Conservation (phyloP, 495 filamentous ascomycete genomes). For the Annulohypoxylon bovei region DNA sequence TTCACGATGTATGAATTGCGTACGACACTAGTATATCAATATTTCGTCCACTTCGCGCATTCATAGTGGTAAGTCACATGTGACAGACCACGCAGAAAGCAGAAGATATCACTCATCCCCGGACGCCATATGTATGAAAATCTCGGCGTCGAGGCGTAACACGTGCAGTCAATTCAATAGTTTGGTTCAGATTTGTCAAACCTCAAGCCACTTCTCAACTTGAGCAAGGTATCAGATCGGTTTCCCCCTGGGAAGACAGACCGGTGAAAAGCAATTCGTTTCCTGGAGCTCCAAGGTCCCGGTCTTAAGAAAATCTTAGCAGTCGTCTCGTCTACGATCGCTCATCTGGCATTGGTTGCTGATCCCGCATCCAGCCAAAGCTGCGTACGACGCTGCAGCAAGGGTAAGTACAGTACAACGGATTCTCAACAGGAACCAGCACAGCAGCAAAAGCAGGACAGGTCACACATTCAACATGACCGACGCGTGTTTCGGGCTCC, state of each 20-base stretch:
- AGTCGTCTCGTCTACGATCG: slow-evolving; percentile 37
- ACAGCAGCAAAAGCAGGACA: slow-evolving; percentile 24
- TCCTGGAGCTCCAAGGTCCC: slow-evolving; percentile 4
- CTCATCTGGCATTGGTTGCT: slow-evolving; percentile 43
- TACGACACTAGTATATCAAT: slow-evolving; percentile 10
- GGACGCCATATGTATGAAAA: slow-evolving; percentile 15
- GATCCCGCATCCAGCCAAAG: slow-evolving; percentile 41
- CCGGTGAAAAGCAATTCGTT: slow-evolving; percentile 18
- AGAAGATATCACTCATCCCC: slow-evolving; percentile 15
- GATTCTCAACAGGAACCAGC: slow-evolving; percentile 37
- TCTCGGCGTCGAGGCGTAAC: slow-evolving; percentile 21
- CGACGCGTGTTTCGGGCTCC: slow-evolving; percentile 22
- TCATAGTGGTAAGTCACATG: background rate
- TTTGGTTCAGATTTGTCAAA: slow-evolving; percentile 31
- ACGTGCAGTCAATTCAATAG: slow-evolving; percentile 35
- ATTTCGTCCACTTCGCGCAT: background rate
- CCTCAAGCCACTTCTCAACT: slow-evolving; percentile 15
- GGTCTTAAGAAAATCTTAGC: slow-evolving; percentile 6
- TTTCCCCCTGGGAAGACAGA: background rate
- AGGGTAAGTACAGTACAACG: slow-evolving; percentile 29
- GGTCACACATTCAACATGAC: slow-evolving; percentile 30
- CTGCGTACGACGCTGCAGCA: slow-evolving; percentile 38
- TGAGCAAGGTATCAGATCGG: slow-evolving; percentile 25
- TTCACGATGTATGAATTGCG: slow-evolving; percentile 18
- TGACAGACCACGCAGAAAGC: background rate